Evolutionary conservation across 1,284 basidiomycete species (phyloP), one percentile per base, ranked within the genome.

Genomic region (Grifola frondosa): DNA sequence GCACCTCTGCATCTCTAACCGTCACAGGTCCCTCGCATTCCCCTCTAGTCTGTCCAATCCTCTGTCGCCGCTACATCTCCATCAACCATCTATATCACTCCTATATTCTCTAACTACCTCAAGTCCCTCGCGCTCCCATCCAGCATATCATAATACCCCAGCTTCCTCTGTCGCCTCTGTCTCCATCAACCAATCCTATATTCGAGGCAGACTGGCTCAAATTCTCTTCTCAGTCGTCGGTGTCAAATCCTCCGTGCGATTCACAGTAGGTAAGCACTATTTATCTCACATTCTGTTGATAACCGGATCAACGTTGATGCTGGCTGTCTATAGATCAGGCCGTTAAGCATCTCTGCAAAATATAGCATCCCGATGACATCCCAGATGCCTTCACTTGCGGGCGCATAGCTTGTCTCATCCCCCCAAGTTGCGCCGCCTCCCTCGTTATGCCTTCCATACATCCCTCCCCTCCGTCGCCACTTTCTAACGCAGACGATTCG

Each of bases 301-400:
- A n/a, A n/a, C n/a, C n/a, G n/a, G n/a, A n/a, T n/a, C n/a, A 39
- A 42, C 29, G 45, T 39, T 31, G 17, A 21, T 25, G 21, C 16
- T 37, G 35, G 17, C 32, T 37, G 26, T 46, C 37, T 49, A 29
- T 60, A 88, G 84, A 88, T 69, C 81, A 85, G 78, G 77, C 85
- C 30, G 76, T 88, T 43, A 82, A 80, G 57, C 80, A 76, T 5
- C 61, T 88, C 40, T 79, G 74, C 56, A 81, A 88, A 52, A 83
- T 85, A 63, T 88, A 84, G 84, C 78, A 69, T 30, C 77, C 78
- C 2, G 76, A 85, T 54, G 77, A 83, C 54, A 81, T 87, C 22
- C 84, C 85, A 1, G 39, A 54, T n/a, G 70, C 75, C 19, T 88
- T 85, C 58, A 35, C 46, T 54, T 19, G 38, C 26, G 28, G 40